Evolutionary conservation across 257 asterid species (phyloP).

Genomic region (Thymus quinquecostatus): DNA sequence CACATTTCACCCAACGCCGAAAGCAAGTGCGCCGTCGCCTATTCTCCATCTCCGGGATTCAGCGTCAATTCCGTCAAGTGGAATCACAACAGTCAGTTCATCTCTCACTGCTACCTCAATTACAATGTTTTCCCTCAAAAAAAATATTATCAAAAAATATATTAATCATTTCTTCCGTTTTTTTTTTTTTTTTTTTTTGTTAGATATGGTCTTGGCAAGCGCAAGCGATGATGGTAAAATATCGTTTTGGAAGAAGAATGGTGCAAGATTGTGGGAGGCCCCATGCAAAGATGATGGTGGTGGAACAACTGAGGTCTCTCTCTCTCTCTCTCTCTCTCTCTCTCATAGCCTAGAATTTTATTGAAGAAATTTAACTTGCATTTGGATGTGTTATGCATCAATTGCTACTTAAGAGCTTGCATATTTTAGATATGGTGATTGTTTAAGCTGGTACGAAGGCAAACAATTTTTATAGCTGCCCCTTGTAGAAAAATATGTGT

Average conservation of each 20-base stretch:
- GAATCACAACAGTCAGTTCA: slow-evolving; percentile 87
- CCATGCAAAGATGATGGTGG: slow-evolving; percentile 57
- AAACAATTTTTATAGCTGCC: too few species aligned
- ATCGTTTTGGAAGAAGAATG: slow-evolving; percentile 78
- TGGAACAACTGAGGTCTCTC: slow-evolving; percentile 67
- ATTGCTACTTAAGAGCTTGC: too few species aligned
- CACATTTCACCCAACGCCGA: slow-evolving; percentile 73
- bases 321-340: background rate
- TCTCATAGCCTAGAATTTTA: background rate
- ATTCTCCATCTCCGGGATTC: slow-evolving; percentile 67
- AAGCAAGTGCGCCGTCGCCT: slow-evolving; percentile 77
- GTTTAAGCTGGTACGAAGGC: too few species aligned
- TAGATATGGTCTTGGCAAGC: slow-evolving; percentile 92
- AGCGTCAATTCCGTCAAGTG: slow-evolving; percentile 87
- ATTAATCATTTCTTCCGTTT: slow-evolving; percentile 6
- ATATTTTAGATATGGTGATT: too few species aligned
- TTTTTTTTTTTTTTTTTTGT: background rate
- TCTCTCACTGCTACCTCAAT: background rate
- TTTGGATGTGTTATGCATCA: background rate
- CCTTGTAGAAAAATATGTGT: too few species aligned
- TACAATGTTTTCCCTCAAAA: background rate
- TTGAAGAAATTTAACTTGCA: background rate
- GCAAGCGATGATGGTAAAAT: slow-evolving; percentile 86
- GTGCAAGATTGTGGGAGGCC: slow-evolving; percentile 76
- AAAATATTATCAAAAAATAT: too few species aligned